Base-by-base conservation (phyloP, 345 rosid genomes). In the Corymbia maculata region DNA sequence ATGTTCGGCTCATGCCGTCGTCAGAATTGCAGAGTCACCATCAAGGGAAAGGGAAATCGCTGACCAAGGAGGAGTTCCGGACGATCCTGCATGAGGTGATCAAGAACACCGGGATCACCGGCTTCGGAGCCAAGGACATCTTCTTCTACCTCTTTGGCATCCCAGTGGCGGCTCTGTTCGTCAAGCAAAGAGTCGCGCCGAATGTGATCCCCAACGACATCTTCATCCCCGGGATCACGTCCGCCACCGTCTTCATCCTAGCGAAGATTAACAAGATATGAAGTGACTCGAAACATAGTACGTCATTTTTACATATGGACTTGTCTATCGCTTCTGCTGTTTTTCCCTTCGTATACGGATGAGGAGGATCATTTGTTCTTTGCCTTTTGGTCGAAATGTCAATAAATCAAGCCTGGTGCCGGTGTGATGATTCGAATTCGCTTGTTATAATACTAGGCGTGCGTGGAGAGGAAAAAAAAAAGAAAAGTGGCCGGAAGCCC, bases 141-240 rank as follows among this genome's bases (percentile, higher is more conserved):
- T 51, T 95, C 52, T 57, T 95, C 36, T 96, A 91, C 89, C 90
- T 96, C 32, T 96, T 93, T 26, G 98, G 98, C 16, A 87, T 96
- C 84, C 99, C 98, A 5, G 89, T 89, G 2, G 80, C 94, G 5
- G 95, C 98, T 5, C 88, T 92, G 32, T 55, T 96, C 59, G 45
- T 95, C 90, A 96, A 96, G 92, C 94, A 92, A 89, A 89, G 91
- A 24, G 70, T 95, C 7, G 91, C 92, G 10, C 98, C 95, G 1
- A 90, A 90, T 4, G 86, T 92, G 5, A 24, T 97, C 47, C 92
- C 94, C 6, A 92, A 96, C 50, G 97, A 97, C 36, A 85, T 96
- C n/a, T 94, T 97, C 86, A 94, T 96, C 53, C 98, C 98, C 2
- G 92, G 89, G 12, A 89, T 97, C 90, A 96, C 99, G 32, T 97